phyloP scores from a whole-genome alignment of 225 moss, liverwort and hornwort species.

The Bryoerythrophyllum caledonicum region DNA sequence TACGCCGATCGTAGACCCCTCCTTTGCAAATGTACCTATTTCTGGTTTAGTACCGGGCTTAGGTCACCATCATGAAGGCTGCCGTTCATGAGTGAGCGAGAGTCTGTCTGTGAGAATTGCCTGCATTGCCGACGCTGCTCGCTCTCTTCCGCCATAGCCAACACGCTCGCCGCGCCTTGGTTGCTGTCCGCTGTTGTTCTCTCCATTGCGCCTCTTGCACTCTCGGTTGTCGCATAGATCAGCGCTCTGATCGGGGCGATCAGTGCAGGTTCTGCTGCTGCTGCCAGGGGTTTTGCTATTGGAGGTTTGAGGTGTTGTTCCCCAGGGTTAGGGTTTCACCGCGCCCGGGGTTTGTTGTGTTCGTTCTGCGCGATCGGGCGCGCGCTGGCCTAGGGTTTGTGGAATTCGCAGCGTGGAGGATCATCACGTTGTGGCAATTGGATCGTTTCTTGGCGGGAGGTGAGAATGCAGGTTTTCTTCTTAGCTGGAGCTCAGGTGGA shows the following conservation, averaged over 20 bases:
- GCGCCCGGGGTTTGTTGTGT: not conserved
- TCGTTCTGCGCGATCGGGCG: constrained; percentile 44
- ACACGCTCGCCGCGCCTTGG: not conserved
- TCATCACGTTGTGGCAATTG: constrained; percentile 22
- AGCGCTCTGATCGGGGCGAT: not conserved
- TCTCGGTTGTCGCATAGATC: not conserved
- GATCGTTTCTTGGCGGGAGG: constrained; percentile 34
- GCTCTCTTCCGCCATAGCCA: not conserved
- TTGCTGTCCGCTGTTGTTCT: not conserved
- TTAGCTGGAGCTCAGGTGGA: too few relatives aligned
- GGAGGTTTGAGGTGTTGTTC: not conserved
- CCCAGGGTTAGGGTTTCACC: constrained; percentile 6
- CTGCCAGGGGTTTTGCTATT: not conserved
- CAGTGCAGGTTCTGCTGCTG: too few relatives aligned
- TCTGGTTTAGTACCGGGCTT: too few relatives aligned
- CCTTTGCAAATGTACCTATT: not conserved
- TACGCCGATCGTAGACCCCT: rapidly evolving
- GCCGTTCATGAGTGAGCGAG: not conserved
- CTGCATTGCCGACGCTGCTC: not conserved
- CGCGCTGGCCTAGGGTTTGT: constrained; percentile 19
- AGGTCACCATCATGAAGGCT: too few relatives aligned
- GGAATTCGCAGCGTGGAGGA: constrained; percentile 17
- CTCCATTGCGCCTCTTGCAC: not conserved
- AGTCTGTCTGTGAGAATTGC: not conserved
- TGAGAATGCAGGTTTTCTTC: constrained; percentile 20